Evolutionary conservation across 306 rosid genomes (phyloP), one percentile per base, ranked within the genome.

Genomic region (Prunus dulcis): DNA sequence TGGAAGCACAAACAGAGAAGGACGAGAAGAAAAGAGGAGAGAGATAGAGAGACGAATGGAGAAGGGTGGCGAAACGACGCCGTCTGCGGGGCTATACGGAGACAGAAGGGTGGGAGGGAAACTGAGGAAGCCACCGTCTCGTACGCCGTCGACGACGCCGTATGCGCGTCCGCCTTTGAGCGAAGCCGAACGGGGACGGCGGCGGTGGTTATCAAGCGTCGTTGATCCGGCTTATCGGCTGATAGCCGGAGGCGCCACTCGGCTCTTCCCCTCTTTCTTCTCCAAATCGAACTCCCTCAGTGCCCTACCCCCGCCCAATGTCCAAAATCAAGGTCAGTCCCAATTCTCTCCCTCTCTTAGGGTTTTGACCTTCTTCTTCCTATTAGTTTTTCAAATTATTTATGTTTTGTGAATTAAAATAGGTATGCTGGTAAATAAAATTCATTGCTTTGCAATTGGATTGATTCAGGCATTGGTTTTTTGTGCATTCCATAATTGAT

Each of bases 181-280:
- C 79, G 47, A 50, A 83, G 76, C 82, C 68, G 53, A 65, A 51
- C 56, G 41, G 55, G 82, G 75, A 60, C 27, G 67, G 49, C 20
- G 80, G 65, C 86, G 90, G 15, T 90, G 96, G 96, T 67, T 93
- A 12, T 89, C 93, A 7, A 89, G 81, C 64, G 76, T 93, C n/a
- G 96, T 90, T 10, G 94, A 89, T 85, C 97, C 97, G 22, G 96
- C 97, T 8, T 86, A 76, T 69, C 96, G 86, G 43, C 81, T 93
- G 77, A 85, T 93, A 57, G 66, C 90, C 30, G 88, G 85, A 5
- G 88, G 96, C 34, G 93, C 96, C 73, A 83, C 88, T 2, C 85
- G 80, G 23, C 51, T 93, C 46, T 82, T 93, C 27, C 91, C 96
- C 15, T 85, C 85, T 5, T 79, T 87, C 50, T 86, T 90, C 74